Conservation (phyloP, 2,329 filamentous ascomycete species). For the Fusarium caatingaense region DNA sequence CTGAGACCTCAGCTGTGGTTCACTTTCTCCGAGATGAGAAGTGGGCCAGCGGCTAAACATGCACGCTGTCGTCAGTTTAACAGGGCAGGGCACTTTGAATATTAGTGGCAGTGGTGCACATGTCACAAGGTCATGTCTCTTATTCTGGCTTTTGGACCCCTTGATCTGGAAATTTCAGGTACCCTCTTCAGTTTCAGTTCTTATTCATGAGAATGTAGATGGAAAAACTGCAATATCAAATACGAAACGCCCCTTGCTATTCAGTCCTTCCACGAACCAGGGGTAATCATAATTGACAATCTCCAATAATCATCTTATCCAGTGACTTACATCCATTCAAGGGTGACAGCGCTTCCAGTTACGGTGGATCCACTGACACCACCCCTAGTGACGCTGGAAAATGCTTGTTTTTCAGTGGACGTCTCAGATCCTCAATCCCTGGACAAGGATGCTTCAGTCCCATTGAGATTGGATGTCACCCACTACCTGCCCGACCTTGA, state of each 20-base stretch:
- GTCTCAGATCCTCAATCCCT: conserved; percentile 23
- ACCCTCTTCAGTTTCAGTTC: conserved; percentile 13
- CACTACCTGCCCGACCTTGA: conserved; percentile 8
- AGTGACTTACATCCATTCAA: background rate
- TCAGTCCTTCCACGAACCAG: background rate
- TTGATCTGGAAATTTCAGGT: conserved; percentile 11
- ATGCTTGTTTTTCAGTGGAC: conserved; percentile 40
- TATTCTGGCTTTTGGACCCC: conserved; percentile 7
- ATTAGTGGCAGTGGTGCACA: conserved; percentile 23
- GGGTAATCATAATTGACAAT: background rate
- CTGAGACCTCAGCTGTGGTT: conserved; percentile 14
- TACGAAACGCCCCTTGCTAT: background rate
- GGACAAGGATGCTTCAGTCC: conserved; percentile 34
- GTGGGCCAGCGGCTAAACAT: conserved; percentile 27
- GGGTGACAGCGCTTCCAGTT: background rate
- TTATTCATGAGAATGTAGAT: background rate
- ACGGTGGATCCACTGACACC: conserved; percentile 18
- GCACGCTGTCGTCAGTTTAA: conserved; percentile 35
- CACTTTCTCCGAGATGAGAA: conserved; percentile 18
- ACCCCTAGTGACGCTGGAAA: conserved; percentile 26
- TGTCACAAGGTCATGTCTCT: conserved; percentile 24
- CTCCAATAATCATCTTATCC: background rate
- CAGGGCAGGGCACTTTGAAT: conserved; percentile 10
- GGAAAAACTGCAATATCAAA: background rate
- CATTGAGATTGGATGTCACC: conserved; percentile 36